A percentile compares a stretch with the other conserved stretches of the same genome.
These are phyloP conservation scores for Mariannaea elegans DNA, from an alignment of 2,329 filamentous ascomycete species.

Conservation along the genomic window DNA sequence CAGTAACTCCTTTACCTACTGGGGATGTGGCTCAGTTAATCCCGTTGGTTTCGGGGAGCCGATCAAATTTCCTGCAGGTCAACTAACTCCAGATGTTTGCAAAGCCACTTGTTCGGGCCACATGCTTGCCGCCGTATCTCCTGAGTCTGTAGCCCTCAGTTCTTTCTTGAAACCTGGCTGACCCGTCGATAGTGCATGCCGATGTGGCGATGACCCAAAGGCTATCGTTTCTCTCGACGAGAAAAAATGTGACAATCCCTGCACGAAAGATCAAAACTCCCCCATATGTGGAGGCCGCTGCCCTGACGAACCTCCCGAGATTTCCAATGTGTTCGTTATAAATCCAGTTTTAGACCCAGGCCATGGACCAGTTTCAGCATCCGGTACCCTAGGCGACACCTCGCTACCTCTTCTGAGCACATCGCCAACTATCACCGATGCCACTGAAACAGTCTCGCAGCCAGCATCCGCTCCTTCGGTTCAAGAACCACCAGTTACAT, in stretches of 20 bases:
- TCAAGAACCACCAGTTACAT: neutral
- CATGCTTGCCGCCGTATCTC: constrained; percentile 39
- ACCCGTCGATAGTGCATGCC: constrained; percentile 42
- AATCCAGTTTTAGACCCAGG: constrained; percentile 20
- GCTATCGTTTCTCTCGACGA: constrained; percentile 42
- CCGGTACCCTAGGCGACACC: constrained; percentile 3
- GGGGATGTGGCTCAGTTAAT: constrained; percentile 37
- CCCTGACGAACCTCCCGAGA: constrained; percentile 34
- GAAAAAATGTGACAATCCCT: constrained; percentile 43
- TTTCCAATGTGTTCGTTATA: constrained; percentile 46
- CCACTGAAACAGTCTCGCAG: constrained; percentile 15
- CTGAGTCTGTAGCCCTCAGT: constrained; percentile 38
- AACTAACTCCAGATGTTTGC: constrained; percentile 32
- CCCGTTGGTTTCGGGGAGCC: constrained; percentile 24
- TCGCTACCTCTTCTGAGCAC: neutral
- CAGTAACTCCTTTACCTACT: constrained; percentile 31
- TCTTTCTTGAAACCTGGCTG: neutral
- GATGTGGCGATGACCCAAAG: constrained; percentile 45
- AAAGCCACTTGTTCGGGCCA: constrained; percentile 30
- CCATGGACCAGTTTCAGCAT: constrained; percentile 18
- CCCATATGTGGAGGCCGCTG: constrained; percentile 48
- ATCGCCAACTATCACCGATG: neutral
- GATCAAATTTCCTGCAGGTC: constrained; percentile 21
- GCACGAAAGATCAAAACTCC: constrained; percentile 39
- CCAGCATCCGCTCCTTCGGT: constrained; percentile 12